These are phyloP conservation scores for Nakaseomyces uthaithaninus DNA, from an alignment of 1,139 yeast species.

Conservation along the genomic window DNA sequence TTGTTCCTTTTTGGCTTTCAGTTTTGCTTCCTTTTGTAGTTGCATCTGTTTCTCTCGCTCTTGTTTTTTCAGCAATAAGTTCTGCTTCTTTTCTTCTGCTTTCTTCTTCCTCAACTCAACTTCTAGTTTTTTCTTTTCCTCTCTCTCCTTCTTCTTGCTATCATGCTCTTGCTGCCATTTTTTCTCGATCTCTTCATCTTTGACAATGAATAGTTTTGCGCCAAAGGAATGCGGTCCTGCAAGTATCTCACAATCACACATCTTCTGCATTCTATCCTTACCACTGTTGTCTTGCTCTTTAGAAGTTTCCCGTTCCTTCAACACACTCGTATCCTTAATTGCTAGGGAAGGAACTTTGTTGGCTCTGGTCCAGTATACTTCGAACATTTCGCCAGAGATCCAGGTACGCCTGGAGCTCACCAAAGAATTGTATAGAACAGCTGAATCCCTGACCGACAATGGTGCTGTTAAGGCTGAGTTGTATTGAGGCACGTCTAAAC, in stretches of 20 bases:
- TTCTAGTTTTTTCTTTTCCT: conserved; percentile 34
- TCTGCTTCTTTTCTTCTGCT: conserved; percentile 27
- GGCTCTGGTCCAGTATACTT: conserved; percentile 65
- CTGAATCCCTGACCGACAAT: conserved; percentile 63
- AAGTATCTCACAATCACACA: conserved; percentile 64
- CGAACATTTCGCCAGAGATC: conserved; percentile 65
- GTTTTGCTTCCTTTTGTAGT: conserved; percentile 18
- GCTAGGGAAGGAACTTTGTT: conserved; percentile 13
- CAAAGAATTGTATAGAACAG: conserved; percentile 61
- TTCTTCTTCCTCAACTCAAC: conserved; percentile 31
- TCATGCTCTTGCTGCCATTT: conserved; percentile 34
- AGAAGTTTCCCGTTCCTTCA: conserved; percentile 29
- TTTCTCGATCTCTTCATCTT: conserved; percentile 51
- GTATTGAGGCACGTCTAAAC: conserved; percentile 54
- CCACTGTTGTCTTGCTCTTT: conserved; percentile 35
- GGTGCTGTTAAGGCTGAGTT: conserved; percentile 49
- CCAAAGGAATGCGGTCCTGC: conserved; percentile 83
- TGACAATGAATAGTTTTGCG: conserved; percentile 67
- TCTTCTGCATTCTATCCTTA: conserved; percentile 81
- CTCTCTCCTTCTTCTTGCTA: conserved; percentile 33
- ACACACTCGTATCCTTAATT: background rate
- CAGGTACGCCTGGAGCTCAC: conserved; percentile 70
- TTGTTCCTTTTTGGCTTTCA: conserved; percentile 19
- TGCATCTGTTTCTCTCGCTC: conserved; percentile 23
- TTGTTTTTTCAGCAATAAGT: conserved; percentile 26